Evolutionary conservation across 495 filamentous ascomycete species (phyloP).

Genomic region (Rhizodiscina lignyota): DNA sequence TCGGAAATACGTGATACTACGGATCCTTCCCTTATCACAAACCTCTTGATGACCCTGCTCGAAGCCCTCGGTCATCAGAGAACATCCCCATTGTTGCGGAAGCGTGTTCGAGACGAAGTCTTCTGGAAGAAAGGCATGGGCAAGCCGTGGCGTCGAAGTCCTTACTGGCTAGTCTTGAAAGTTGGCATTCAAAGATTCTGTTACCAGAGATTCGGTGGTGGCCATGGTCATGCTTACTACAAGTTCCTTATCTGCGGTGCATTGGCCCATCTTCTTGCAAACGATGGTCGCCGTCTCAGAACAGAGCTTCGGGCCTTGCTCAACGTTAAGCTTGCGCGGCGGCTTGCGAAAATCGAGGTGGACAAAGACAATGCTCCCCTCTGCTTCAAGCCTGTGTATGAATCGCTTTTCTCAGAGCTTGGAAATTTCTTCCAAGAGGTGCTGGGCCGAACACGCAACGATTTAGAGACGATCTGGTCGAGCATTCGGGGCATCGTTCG

Average conservation of each 20-base stretch:
- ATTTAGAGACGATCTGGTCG: too few species aligned
- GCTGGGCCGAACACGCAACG: too few species aligned
- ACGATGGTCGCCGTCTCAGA: slow-evolving; percentile 14
- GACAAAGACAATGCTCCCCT: slow-evolving; percentile 12
- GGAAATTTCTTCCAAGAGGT: slow-evolving; percentile 12
- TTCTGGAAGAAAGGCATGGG: slow-evolving; percentile 17
- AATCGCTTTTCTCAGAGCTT: slow-evolving; percentile 8
- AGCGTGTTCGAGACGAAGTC: slow-evolving; percentile 44
- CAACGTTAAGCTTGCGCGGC: slow-evolving; percentile 39
- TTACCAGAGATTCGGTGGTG: slow-evolving; percentile 24
- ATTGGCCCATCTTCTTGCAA: slow-evolving; percentile 26
- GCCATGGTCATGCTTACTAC: slow-evolving; percentile 34
- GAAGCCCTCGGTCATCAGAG: slow-evolving; percentile 30
- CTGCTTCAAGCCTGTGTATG: slow-evolving; percentile 1
- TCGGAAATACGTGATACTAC: slow-evolving; percentile 38
- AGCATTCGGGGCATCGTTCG: too few species aligned
- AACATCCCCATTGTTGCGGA: slow-evolving; percentile 24
- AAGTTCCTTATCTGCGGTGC: slow-evolving; percentile 36
- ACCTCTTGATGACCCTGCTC: slow-evolving; percentile 38
- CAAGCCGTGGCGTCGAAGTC: slow-evolving; percentile 38
- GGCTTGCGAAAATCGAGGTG: slow-evolving; percentile 40
- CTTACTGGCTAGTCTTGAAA: slow-evolving; percentile 42
- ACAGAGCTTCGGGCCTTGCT: slow-evolving; percentile 23
- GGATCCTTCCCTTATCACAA: slow-evolving; percentile 33
- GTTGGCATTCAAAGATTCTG: slow-evolving; percentile 35